Conservation (phyloP, 1,139 yeast species). For the Spathaspora sp. region DNA sequence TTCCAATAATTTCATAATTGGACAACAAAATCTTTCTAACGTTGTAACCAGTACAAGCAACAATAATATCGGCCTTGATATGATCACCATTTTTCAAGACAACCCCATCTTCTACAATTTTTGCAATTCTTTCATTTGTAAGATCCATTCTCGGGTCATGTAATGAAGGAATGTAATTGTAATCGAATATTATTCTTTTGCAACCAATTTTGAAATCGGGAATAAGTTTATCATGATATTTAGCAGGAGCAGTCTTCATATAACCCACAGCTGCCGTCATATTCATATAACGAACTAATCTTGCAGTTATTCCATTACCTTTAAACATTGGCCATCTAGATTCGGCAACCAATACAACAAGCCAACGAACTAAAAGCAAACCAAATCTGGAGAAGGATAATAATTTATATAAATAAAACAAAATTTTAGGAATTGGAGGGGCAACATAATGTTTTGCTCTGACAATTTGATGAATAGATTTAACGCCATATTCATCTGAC, state of each 20-base stretch:
- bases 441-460: conserved; percentile 40
- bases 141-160: conserved; percentile 33
- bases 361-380: conserved; percentile 26
- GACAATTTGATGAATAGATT: conserved; percentile 33
- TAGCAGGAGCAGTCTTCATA: conserved; percentile 35
- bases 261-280: conserved; percentile 22
- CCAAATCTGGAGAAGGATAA: conserved; percentile 28
- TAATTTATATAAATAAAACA: conserved; percentile 22
- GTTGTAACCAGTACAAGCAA: conserved; percentile 47
- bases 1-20: conserved; percentile 26
- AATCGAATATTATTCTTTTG: conserved; percentile 42
- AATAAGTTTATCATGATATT: conserved; percentile 31
- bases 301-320: conserved; percentile 29
- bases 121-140: conserved; percentile 23
- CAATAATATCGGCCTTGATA: conserved; percentile 39
- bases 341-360: conserved; percentile 33
- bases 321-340: conserved; percentile 35
- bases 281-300: conserved; percentile 27
- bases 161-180: conserved; percentile 34
- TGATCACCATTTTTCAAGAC: conserved; percentile 30
- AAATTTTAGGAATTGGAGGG: conserved; percentile 36
- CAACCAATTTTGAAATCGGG: conserved; percentile 46
- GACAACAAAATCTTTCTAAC: conserved; percentile 17
- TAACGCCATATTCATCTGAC: conserved; percentile 24
- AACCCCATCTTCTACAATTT: conserved; percentile 29